Base-by-base conservation (phyloP, 192 early-diverging fungal species). In the Mortierella alpina region DNA sequence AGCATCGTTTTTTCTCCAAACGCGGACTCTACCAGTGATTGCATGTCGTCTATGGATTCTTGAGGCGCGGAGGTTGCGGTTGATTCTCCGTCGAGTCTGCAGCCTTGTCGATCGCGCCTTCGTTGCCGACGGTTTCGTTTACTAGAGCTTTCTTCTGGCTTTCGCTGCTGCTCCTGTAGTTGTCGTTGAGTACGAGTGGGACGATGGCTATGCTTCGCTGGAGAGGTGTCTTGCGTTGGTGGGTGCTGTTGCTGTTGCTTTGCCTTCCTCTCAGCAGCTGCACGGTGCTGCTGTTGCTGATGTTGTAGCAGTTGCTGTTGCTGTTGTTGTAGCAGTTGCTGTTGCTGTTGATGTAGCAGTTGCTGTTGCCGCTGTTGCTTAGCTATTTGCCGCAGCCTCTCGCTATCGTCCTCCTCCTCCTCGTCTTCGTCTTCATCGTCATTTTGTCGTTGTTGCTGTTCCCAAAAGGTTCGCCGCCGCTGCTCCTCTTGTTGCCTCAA, bases 341-440 rank as follows among this genome's bases (percentile, higher is more conserved):
- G 40, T 23, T 54, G 20, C 10, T 49, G 49, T 6, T 54, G 52
- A 14, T 48, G 45, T 11, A 54, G 39, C 12, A 48, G 42, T 22
- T 73, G 60, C 3, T 57, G 53, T 20, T 73, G 54, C 14, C 47
- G 9, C 11, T 63, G 20, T 13, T 73, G 63, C 45, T 65, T 40
- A 5, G 22, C n/a, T 45, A 17, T 17, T 49, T 14, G 17, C 45
- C 8, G 46, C 15, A 18, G 60, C 20, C 9, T 39, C 54, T 65
- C 40, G 31, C 7, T n/a, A 45, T 23, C 4, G 45, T 66, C 52
- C 39, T 66, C 45, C 2, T 41, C 52, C n/a, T 65, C 63, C 18
- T 54, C 51, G 1, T 47, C 55, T 48, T 68, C 54, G 31, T 58
- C 55, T 1, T 53, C 44, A 46, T 58, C 18, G 12, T 58, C 18